phyloP scores from a whole-genome alignment of 2,329 filamentous ascomycete species.

The Cladobotryum mycophilum region DNA sequence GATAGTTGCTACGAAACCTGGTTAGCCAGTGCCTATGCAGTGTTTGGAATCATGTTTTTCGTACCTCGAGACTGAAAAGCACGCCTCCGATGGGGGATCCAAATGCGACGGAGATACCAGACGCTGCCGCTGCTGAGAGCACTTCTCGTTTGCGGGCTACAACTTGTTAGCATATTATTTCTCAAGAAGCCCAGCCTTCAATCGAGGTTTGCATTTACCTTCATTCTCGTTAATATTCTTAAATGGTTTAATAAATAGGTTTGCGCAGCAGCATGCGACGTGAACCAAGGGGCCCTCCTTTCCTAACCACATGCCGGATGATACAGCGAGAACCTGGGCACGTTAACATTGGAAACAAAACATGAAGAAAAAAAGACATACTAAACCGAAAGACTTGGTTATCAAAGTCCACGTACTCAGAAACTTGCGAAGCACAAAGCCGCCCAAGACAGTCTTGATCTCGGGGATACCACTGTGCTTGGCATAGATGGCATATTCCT shows the following conservation, averaged over 20 bases:
- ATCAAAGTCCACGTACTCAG: constrained; percentile 82
- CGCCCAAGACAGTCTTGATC: constrained; percentile 92
- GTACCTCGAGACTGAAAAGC: constrained; percentile 84
- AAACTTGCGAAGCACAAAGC: constrained; percentile 85
- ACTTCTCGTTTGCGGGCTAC: constrained; percentile 87
- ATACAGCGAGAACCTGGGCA: constrained; percentile 73
- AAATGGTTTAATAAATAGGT: constrained; percentile 88
- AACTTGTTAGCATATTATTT: not conserved
- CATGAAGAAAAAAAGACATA: constrained; percentile 33
- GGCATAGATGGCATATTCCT: constrained; percentile 78
- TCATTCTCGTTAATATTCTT: constrained; percentile 76
- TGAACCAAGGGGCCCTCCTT: constrained; percentile 96
- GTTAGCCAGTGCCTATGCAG: not conserved
- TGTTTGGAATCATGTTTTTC: not conserved
- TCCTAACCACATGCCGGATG: constrained; percentile 91
- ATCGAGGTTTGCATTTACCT: constrained; percentile 41
- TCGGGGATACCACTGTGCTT: constrained; percentile 95
- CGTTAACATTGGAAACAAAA: constrained; percentile 4
- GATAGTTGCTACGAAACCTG: constrained; percentile 63
- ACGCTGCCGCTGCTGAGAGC: constrained; percentile 83
- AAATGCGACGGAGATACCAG: constrained; percentile 90
- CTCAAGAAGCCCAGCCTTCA: not conserved
- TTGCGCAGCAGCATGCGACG: constrained; percentile 93
- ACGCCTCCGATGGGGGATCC: constrained; percentile 92
- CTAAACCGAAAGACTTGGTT: constrained; percentile 83